These are phyloP conservation scores for Neoboletus magnificus DNA, from an alignment of 768 basidiomycete species.

Conservation along the genomic window DNA sequence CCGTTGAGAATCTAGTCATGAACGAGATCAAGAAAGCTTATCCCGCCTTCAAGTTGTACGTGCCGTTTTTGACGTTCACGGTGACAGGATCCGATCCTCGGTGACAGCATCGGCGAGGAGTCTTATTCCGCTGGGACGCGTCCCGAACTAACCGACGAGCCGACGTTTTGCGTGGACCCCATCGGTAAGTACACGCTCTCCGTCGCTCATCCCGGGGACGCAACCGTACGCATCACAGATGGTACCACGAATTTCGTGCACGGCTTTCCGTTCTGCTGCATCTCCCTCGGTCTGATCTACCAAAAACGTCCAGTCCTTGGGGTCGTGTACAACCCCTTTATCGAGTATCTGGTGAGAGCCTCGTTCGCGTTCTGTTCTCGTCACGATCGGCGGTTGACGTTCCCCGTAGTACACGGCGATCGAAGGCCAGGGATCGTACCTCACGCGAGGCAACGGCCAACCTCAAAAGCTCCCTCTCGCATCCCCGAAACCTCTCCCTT, in stretches of 20 bases:
- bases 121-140: constrained; percentile 76
- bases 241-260: constrained; percentile 89
- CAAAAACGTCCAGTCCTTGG: constrained; percentile 80
- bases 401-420: constrained; percentile 68
- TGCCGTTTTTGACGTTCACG: constrained; percentile 10
- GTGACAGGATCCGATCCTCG: background rate
- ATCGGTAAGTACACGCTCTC: constrained; percentile 55
- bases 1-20: constrained; percentile 84
- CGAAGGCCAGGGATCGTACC: constrained; percentile 75
- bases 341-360: constrained; percentile 64
- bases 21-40: constrained; percentile 60
- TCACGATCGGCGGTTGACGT: background rate
- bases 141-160: constrained; percentile 73
- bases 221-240: constrained; percentile 39
- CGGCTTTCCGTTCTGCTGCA: constrained; percentile 83
- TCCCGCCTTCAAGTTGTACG: constrained; percentile 82
- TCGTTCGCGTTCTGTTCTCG: background rate
- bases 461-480: constrained; percentile 65
- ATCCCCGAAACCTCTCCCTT: constrained; percentile 58
- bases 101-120: constrained; percentile 86
- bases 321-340: constrained; percentile 91
- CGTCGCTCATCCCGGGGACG: background rate
- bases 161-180: constrained; percentile 96
- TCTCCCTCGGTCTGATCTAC: constrained; percentile 88
- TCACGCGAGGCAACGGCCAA: constrained; percentile 48